These are phyloP conservation scores for Aspergillus transmontanensis DNA, from an alignment of 2,329 filamentous ascomycete species.

Conservation along the genomic window DNA sequence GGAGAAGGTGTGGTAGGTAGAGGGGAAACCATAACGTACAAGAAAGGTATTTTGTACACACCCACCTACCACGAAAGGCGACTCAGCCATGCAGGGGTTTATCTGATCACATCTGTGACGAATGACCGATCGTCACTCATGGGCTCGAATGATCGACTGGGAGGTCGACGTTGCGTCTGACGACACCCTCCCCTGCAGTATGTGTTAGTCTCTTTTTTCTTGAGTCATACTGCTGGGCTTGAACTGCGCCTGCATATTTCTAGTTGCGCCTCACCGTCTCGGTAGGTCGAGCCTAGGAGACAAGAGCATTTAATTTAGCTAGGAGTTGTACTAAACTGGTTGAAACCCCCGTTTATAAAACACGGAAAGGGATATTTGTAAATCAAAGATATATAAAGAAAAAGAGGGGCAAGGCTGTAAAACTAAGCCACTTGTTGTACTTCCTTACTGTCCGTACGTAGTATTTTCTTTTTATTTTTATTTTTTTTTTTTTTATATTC, in stretches of 20 bases:
- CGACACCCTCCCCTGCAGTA: slow-evolving; percentile 1
- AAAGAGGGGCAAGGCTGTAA: not conserved
- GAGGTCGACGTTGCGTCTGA: slow-evolving; percentile 11
- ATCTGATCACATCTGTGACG: slow-evolving; percentile 1
- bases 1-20: not conserved
- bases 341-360: not conserved
- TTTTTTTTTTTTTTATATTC: too few species aligned
- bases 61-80: not conserved
- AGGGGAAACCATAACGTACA: not conserved
- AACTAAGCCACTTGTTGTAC: not conserved
- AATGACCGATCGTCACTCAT: slow-evolving; percentile 10
- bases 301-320: not conserved
- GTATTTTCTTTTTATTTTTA: too few species aligned
- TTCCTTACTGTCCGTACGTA: not conserved
- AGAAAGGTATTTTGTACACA: not conserved
- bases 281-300: slow-evolving; percentile 7
- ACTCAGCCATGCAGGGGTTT: slow-evolving; percentile 5
- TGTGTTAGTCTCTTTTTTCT: not conserved
- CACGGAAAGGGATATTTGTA: not conserved
- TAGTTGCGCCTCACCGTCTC: slow-evolving; percentile 4
- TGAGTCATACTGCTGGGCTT: slow-evolving; percentile 3
- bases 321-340: not conserved
- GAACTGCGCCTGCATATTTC: slow-evolving; percentile 4
- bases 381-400: not conserved
- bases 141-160: slow-evolving; percentile 11